phyloP scores from a whole-genome alignment of 225 moss, liverwort and hornwort genomes.

The Ulota crispa region DNA sequence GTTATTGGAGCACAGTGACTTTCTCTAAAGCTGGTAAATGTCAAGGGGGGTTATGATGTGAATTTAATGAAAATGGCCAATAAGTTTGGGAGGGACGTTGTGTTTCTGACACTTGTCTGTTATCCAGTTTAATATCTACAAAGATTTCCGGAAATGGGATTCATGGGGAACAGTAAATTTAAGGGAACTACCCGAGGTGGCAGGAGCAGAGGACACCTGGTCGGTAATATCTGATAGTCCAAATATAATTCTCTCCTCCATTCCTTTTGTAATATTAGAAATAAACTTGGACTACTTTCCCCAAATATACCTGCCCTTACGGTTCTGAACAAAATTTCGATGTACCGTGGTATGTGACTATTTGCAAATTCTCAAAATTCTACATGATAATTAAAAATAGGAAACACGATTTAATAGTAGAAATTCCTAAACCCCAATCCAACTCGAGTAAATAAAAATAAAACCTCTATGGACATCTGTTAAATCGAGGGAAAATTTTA shows the following conservation, averaged over 20 bases:
- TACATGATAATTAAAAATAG: too few relatives aligned
- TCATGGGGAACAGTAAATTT: too few relatives aligned
- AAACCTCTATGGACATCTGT: too few relatives aligned
- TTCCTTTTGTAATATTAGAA: neutral
- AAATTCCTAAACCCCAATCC: too few relatives aligned
- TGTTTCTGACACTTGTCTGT: neutral
- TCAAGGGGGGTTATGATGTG: neutral
- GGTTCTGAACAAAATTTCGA: too few relatives aligned
- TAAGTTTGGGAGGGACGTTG: neutral
- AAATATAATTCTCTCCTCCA: neutral
- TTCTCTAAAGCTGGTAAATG: neutral
- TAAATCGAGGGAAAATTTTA: too few relatives aligned
- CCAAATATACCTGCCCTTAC: too few relatives aligned
- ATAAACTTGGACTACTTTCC: neutral
- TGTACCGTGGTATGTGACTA: too few relatives aligned
- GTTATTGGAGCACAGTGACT: too few relatives aligned
- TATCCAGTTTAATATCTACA: accelerated
- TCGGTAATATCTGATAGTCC: neutral
- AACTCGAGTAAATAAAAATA: too few relatives aligned
- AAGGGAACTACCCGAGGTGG: neutral
- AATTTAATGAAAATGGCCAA: neutral
- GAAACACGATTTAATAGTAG: too few relatives aligned
- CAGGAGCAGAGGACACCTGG: neutral
- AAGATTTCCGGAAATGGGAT: neutral
- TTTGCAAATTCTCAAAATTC: too few relatives aligned